These are phyloP conservation scores for Chlamydomonas incerta DNA, from an alignment of 139 green algal genomes.

Conservation along the genomic window DNA sequence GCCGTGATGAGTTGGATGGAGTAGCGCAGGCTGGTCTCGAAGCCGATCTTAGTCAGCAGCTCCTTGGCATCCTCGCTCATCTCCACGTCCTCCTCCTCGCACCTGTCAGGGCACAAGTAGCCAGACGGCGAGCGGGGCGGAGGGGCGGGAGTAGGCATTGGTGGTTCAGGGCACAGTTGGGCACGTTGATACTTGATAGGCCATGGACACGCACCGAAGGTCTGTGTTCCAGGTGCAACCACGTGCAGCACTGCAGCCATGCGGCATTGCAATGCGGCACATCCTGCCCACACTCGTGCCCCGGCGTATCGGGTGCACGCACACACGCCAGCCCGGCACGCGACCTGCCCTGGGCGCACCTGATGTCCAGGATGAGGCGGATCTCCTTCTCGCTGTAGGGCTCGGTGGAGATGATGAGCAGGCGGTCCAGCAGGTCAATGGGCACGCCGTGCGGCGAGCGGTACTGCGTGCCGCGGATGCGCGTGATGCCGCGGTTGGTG, in stretches of 20 bases:
- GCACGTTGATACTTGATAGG: too few relatives aligned
- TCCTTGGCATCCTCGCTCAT: constrained; percentile 93
- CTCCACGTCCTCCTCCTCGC: constrained; percentile 96
- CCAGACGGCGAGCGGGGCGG: neutral
- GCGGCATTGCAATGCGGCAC: too few relatives aligned
- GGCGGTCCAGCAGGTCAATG: constrained; percentile 97
- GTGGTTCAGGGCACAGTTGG: neutral
- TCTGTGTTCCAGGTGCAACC: too few relatives aligned
- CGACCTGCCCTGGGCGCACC: too few relatives aligned
- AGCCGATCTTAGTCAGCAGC: constrained; percentile 96
- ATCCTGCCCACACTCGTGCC: too few relatives aligned
- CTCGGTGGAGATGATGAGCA: constrained; percentile 98
- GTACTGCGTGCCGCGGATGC: constrained; percentile 97
- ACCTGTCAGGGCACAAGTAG: constrained; percentile 41
- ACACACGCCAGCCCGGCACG: too few relatives aligned
- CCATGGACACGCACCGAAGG: too few relatives aligned
- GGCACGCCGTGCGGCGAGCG: constrained; percentile 96
- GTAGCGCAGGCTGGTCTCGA: constrained; percentile 93
- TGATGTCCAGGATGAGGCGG: constrained; percentile 94
- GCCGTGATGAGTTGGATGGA: constrained; percentile 97
- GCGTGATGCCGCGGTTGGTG: constrained; percentile 98
- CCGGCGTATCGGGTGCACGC: too few relatives aligned
- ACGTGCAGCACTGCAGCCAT: too few relatives aligned
- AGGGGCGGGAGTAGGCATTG: neutral
- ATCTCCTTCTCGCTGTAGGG: constrained; percentile 97